A percentile compares a stretch with the other conserved stretches of the same genome.
These are phyloP conservation scores for Daldinia grandis DNA, from an alignment of 495 filamentous ascomycete genomes.

Conservation along the genomic window DNA sequence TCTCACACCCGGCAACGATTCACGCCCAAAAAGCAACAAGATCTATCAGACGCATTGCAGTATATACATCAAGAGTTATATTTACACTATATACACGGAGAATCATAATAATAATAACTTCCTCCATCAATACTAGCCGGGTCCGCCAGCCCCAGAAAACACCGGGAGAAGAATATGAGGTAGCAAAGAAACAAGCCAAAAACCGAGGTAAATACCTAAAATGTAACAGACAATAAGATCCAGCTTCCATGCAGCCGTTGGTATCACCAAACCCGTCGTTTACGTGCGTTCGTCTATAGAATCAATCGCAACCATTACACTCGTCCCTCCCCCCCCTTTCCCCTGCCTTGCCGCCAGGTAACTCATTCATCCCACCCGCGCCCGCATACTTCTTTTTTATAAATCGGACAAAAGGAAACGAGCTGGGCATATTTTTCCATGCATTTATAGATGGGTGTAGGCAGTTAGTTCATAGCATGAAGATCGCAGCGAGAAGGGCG, in stretches of 20 bases:
- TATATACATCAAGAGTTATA: background rate
- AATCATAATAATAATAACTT: background rate
- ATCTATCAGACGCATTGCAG: background rate
- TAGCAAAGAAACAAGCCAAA: background rate
- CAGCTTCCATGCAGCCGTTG: background rate
- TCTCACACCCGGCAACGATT: no score
- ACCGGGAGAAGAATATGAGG: background rate
- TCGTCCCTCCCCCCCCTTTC: background rate
- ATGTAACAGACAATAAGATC: background rate
- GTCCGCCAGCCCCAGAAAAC: background rate
- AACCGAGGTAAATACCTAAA: no score
- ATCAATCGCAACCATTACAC: background rate
- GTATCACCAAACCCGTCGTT: background rate
- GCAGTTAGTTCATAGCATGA: conserved; percentile 8
- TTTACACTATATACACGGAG: conserved; percentile 1
- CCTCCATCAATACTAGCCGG: background rate
- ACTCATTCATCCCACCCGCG: background rate
- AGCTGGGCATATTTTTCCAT: background rate
- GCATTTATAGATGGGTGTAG: background rate
- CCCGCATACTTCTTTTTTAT: background rate
- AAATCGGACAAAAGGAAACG: conserved; percentile 1
- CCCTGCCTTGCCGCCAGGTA: background rate
- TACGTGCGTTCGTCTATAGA: background rate
- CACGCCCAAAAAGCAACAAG: no score
- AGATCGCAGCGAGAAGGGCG: conserved; percentile 23